phyloP scores from a whole-genome alignment of 306 rosid species.

The Sindora glabra region DNA sequence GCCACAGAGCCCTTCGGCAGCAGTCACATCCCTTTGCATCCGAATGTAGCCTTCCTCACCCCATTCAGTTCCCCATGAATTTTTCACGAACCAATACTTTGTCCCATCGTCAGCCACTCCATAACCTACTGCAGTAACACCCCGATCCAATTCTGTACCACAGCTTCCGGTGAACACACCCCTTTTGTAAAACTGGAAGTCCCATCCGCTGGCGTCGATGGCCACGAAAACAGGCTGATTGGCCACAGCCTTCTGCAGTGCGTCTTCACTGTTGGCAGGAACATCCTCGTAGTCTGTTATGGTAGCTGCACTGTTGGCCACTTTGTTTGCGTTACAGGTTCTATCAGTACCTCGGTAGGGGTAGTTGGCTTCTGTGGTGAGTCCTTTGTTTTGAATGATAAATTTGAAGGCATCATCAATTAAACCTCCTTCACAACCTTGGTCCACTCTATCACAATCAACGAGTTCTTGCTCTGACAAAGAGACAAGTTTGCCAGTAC shows the following conservation, averaged over 20 bases:
- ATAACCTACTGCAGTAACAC: conserved; percentile 17
- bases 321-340: conserved; percentile 14
- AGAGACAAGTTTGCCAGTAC: conserved; percentile 22
- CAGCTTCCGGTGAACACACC: conserved; percentile 40
- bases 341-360: conserved; percentile 25
- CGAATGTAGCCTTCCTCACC: conserved; percentile 50
- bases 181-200: conserved; percentile 22
- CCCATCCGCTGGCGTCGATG: conserved; percentile 34
- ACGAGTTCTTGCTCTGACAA: conserved; percentile 39
- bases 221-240: conserved; percentile 36
- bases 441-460: conserved; percentile 39
- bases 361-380: conserved; percentile 26
- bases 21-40: too few species aligned
- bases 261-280: conserved; percentile 23
- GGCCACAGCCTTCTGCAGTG: conserved; percentile 27
- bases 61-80: conserved; percentile 43
- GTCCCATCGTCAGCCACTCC: too few species aligned
- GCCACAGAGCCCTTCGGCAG: conserved; percentile 37
- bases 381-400: conserved; percentile 28
- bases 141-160: conserved; percentile 41
- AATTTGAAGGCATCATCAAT: conserved; percentile 40
- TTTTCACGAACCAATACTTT: conserved; percentile 50
- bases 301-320: background rate
- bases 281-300: conserved; percentile 27
- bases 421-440: conserved; percentile 31